Conservation (phyloP, 1,139 yeast species). For the Hyphopichia pseudoburtonii region DNA sequence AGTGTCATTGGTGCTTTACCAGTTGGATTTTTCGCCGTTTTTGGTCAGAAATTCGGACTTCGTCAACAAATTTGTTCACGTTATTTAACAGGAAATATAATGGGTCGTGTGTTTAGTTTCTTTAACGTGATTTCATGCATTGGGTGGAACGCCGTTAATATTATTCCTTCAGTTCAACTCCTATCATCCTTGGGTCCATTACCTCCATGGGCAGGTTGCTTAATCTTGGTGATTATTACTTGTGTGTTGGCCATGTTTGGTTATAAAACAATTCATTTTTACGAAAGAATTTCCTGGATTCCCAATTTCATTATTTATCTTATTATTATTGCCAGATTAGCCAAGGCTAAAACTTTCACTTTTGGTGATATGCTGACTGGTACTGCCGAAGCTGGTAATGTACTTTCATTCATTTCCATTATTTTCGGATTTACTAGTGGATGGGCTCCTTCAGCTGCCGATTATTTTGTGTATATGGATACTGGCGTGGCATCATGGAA, state of each 20-base stretch:
- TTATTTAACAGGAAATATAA: conserved; percentile 30
- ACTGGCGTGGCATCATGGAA: conserved; percentile 23
- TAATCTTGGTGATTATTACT: conserved; percentile 27
- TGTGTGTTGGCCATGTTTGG: conserved; percentile 28
- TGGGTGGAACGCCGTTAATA: conserved; percentile 95
- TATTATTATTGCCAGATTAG: conserved; percentile 25
- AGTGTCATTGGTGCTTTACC: conserved; percentile 29
- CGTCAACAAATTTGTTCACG: conserved; percentile 34
- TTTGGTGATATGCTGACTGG: conserved; percentile 33
- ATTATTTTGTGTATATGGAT: conserved; percentile 31
- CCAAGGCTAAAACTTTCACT: conserved; percentile 22
- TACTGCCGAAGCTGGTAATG: conserved; percentile 35
- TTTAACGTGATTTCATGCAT: conserved; percentile 67
- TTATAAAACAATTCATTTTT: conserved; percentile 26
- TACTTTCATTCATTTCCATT: conserved; percentile 24
- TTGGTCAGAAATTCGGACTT: conserved; percentile 32
- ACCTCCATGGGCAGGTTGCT: conserved; percentile 36
- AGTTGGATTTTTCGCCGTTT: conserved; percentile 29
- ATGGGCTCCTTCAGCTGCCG: conserved; percentile 32
- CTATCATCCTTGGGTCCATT: conserved; percentile 24
- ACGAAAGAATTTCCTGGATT: conserved; percentile 30
- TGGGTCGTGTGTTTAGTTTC: conserved; percentile 32
- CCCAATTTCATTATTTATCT: conserved; percentile 28
- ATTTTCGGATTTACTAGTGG: conserved; percentile 33
- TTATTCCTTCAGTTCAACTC: conserved; percentile 51